Conservation (phyloP, 2,329 filamentous ascomycete genomes). For the Diaporthe aspalathi region DNA sequence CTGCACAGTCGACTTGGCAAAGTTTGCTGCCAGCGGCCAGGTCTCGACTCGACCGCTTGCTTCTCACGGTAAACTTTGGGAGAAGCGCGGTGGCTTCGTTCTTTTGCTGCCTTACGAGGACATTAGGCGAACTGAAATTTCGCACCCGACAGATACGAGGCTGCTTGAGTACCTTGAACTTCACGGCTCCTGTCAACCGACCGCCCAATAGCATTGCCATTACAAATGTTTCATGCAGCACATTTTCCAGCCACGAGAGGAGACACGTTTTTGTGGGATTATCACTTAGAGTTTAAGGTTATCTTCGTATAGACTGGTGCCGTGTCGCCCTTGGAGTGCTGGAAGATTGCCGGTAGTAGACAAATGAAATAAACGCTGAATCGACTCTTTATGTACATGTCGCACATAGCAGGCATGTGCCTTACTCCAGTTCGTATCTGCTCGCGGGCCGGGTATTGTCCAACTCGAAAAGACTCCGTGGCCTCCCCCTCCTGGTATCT, state of each 20-base stretch:
- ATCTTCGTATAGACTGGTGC: neutral
- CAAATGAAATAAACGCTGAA: conserved; percentile 2
- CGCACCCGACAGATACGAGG: neutral
- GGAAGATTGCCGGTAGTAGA: neutral
- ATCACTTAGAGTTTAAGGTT: conserved; percentile 8
- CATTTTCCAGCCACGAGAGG: too few relatives aligned
- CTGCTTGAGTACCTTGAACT: too few relatives aligned
- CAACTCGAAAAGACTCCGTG: conserved; percentile 6
- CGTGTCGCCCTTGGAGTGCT: neutral
- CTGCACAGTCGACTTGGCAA: conserved; percentile 20
- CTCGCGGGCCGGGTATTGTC: conserved; percentile 13
- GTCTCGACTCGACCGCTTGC: neutral
- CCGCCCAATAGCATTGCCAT: too few relatives aligned
- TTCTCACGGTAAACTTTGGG: neutral
- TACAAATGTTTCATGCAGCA: too few relatives aligned
- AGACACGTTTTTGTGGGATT: neutral
- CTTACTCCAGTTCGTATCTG: conserved; percentile 26
- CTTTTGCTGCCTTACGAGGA: neutral
- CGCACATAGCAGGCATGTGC: neutral
- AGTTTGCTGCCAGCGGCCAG: neutral
- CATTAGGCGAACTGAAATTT: neutral
- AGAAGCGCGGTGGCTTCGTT: neutral
- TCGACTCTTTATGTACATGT: conserved; percentile 16
- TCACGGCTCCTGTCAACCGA: too few relatives aligned
- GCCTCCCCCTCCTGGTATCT: neutral